A percentile compares a stretch with the other conserved stretches of the same genome.
These are phyloP conservation scores for Picochlorum sp. DNA, from an alignment of 139 green algal species.

Conservation along the genomic window DNA sequence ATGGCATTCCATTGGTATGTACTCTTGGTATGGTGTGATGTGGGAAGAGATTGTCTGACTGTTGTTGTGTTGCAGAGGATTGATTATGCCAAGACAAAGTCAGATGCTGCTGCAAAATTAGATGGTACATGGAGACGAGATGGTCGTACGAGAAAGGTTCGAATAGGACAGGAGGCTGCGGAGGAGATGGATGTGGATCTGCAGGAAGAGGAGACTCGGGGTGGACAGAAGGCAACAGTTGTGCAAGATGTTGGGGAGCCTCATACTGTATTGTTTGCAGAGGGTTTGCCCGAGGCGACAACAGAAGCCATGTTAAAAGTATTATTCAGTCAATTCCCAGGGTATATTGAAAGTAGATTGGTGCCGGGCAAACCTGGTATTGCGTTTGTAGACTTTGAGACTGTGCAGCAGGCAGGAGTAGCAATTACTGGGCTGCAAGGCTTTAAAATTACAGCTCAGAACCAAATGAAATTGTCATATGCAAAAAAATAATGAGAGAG, in stretches of 20 bases:
- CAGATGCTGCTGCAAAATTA: conserved; percentile 74
- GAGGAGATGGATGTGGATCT: conserved; percentile 6
- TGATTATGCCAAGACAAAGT: conserved; percentile 76
- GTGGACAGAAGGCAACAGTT: background rate
- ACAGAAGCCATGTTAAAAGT: conserved; percentile 81
- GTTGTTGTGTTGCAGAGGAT: conserved; percentile 3
- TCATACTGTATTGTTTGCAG: conserved; percentile 92
- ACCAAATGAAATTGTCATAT: conserved; percentile 84
- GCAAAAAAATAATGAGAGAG: conserved; percentile 66
- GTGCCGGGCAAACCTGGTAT: conserved; percentile 88
- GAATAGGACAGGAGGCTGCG: background rate
- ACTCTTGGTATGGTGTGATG: background rate
- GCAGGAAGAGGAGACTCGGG: background rate
- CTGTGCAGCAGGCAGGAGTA: conserved; percentile 44
- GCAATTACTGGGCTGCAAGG: conserved; percentile 78
- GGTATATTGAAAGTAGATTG: conserved; percentile 84
- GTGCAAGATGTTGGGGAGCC: conserved; percentile 39
- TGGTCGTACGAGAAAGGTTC: conserved; percentile 45
- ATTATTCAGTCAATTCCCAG: conserved; percentile 93
- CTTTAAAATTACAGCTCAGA: conserved; percentile 86
- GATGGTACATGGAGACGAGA: conserved; percentile 70
- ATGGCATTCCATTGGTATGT: conserved; percentile 77
- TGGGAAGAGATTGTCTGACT: background rate
- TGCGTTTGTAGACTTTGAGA: conserved; percentile 92
- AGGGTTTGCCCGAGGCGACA: conserved; percentile 81